Base-by-base conservation (phyloP, 495 filamentous ascomycete genomes). In the Penicillium salamii region DNA sequence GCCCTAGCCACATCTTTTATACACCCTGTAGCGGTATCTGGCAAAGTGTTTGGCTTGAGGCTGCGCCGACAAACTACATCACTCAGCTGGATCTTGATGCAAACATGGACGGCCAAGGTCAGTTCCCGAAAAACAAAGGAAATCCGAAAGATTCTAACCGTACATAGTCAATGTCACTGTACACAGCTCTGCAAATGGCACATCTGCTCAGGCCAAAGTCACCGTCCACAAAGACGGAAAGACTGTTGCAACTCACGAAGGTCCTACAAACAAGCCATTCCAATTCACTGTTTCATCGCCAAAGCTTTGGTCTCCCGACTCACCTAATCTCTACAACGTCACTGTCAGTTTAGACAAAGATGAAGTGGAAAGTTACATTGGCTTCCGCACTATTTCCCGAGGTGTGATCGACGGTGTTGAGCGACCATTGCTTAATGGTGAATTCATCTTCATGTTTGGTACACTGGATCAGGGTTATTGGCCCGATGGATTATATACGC, bases 381-480 rank as follows among this genome's bases (percentile, higher is more conserved):
- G 83, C n/a, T 87, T 88, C 68, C 78, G 84, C 18, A 84, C 82
- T 0, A 70, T 87, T 32, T 72, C 73, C 3, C 61, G 69, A 8
- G 81, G 72, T 5, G 61, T 62, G 9, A 64, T 85, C 1, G 59
- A 84, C 28, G 84, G 84, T 0, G 58, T 87, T n/a, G 69, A 76
- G 26, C 78, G 84, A 0, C 81, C 81, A 0, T 58, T 85, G 11
- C 54, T 87, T 36, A 87, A 87, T 52, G 82, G 81, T 15, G 70
- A 86, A 50, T 84, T 84, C 42, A 65, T 78, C 8, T 87, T 86
- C 65, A 71, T 76, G 52, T 85, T 88, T 42, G 82, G 82, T 11
- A 85, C 84, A 0, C 67, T 88, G 2, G 84, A 88, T 43, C 83
- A 87, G 53, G 84, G 83, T 2, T 86, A 74, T 62, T 88, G 83